Percentiles rank a stretch among this genome's conserved stretches.
phyloP scores from a whole-genome alignment of 768 basidiomycete species.

The Saitozyma sp. region DNA sequence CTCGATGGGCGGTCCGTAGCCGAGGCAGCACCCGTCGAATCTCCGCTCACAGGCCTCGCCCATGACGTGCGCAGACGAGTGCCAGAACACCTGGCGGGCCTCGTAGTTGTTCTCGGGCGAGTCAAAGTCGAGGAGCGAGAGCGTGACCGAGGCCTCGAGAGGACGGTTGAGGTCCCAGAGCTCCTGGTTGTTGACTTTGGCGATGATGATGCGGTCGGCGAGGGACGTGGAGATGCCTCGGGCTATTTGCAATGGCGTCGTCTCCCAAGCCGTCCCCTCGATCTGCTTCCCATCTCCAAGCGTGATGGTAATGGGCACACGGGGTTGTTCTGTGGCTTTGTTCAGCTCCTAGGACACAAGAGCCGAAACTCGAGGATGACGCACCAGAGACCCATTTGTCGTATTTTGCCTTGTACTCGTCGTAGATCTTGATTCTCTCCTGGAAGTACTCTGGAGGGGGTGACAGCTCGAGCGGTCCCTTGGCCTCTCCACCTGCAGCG shows the following conservation, averaged over 20 bases:
- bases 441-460: slow-evolving; percentile 85
- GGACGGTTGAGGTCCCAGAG: slow-evolving; percentile 96
- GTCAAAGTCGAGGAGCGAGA: slow-evolving; percentile 90
- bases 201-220: slow-evolving; percentile 85
- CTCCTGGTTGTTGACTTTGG: slow-evolving; percentile 67
- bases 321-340: slow-evolving; percentile 62
- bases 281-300: slow-evolving; percentile 82
- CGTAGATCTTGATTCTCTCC: slow-evolving; percentile 84
- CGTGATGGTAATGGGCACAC: slow-evolving; percentile 78
- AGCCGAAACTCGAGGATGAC: slow-evolving; percentile 20
- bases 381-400: slow-evolving; percentile 76
- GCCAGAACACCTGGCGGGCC: slow-evolving; percentile 99
- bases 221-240: slow-evolving; percentile 82
- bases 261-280: slow-evolving; percentile 89
- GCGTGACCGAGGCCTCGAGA: slow-evolving; percentile 75
- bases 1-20: slow-evolving; percentile 93
- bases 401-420: slow-evolving; percentile 78
- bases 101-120: slow-evolving; percentile 44
- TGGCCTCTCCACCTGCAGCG: slow-evolving; percentile 29
- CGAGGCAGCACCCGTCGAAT: slow-evolving; percentile 88
- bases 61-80: slow-evolving; percentile 96
- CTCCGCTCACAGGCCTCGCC: slow-evolving; percentile 95
- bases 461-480: slow-evolving; percentile 44
- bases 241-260: slow-evolving; percentile 86
- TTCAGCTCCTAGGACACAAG: slow-evolving; percentile 1